These are phyloP conservation scores for Plasmodium gaboni DNA, from an alignment of 169 alveolate genomes.

Conservation along the genomic window DNA sequence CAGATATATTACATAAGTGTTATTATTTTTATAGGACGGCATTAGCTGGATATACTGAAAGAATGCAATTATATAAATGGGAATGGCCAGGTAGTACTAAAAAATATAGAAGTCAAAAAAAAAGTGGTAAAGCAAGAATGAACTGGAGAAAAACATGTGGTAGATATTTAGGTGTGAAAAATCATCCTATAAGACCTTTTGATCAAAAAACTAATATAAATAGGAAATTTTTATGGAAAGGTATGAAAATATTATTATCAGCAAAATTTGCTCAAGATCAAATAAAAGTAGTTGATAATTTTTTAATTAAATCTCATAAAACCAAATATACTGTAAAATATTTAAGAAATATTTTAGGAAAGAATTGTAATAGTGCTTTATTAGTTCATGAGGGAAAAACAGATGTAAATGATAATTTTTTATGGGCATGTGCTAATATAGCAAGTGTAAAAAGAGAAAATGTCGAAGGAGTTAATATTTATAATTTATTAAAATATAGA, in stretches of 20 bases:
- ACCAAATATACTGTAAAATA: conserved; percentile 87
- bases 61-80: conserved; percentile 90
- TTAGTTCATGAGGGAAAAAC: conserved; percentile 86
- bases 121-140: conserved; percentile 89
- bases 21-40: conserved; percentile 88
- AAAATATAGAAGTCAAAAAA: conserved; percentile 86
- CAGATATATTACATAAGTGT: conserved; percentile 88
- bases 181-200: conserved; percentile 89
- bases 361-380: conserved; percentile 88
- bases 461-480: conserved; percentile 88
- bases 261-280: conserved; percentile 92
- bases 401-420: conserved; percentile 90
- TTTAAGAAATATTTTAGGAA: conserved; percentile 87
- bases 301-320: conserved; percentile 88
- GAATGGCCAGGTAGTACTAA: conserved; percentile 91
- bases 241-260: conserved; percentile 85
- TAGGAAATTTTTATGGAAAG: conserved; percentile 86
- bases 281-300: conserved; percentile 87
- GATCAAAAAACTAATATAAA: conserved; percentile 84
- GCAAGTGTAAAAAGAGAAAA: conserved; percentile 87
- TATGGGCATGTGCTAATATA: conserved; percentile 92
- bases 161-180: conserved; percentile 88
- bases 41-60: conserved; percentile 89
- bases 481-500: conserved; percentile 87
- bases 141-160: conserved; percentile 92